phyloP scores from a whole-genome alignment of 2,329 filamentous ascomycete species.

The Arthroderma uncinatum region DNA sequence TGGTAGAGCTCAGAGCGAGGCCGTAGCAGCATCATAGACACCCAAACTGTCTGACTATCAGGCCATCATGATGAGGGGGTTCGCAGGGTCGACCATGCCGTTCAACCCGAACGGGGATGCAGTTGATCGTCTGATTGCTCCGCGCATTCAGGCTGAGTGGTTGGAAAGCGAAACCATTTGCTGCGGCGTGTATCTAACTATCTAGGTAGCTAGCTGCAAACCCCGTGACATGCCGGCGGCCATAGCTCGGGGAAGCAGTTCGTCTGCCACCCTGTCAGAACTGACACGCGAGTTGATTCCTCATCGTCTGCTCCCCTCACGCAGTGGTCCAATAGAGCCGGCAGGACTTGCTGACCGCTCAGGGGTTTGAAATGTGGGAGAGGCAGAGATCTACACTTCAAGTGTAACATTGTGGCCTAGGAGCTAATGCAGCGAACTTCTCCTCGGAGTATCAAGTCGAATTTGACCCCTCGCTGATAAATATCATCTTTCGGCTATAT shows the following conservation, averaged over 20 bases:
- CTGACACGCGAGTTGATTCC: slow-evolving; percentile 1
- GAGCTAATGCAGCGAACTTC: not conserved
- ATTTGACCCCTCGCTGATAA: not conserved
- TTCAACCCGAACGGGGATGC: not conserved
- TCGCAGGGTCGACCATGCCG: not conserved
- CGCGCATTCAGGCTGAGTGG: not conserved
- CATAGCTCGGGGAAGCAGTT: not conserved
- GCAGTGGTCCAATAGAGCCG: not conserved
- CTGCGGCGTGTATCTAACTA: too few relatives aligned
- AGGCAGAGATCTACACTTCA: not conserved
- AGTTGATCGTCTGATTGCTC: not conserved
- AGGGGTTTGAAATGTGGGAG: not conserved
- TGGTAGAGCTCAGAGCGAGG: not conserved
- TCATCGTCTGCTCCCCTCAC: not conserved
- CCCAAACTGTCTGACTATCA: not conserved
- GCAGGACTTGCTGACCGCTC: not conserved
- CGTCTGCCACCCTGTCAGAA: not conserved
- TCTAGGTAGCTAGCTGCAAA: not conserved
- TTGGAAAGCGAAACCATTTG: not conserved
- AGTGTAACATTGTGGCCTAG: not conserved
- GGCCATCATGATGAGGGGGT: not conserved
- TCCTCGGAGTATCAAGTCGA: not conserved
- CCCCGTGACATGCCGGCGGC: not conserved
- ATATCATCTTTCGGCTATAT: not conserved
- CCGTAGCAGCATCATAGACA: not conserved